These are phyloP conservation scores for Typha latifolia DNA, from an alignment of 176 grass and related monocot genomes.

Conservation along the genomic window DNA sequence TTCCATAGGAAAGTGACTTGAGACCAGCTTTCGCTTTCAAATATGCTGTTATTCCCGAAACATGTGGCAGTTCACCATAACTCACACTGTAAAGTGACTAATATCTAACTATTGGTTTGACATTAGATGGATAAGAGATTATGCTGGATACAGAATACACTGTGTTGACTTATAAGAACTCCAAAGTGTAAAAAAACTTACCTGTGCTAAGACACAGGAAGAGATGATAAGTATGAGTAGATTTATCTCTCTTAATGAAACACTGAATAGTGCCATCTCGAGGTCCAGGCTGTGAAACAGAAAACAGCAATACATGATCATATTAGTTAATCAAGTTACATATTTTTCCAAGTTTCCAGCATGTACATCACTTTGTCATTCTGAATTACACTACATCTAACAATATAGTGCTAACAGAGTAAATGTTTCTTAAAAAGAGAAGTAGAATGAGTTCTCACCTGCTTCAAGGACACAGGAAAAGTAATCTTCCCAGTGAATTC, in stretches of 20 bases:
- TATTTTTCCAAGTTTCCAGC: neutral
- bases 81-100: too few relatives aligned
- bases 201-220: constrained; percentile 15
- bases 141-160: too few relatives aligned
- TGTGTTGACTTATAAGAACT: neutral
- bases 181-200: neutral
- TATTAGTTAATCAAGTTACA: constrained; percentile 22
- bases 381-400: too few relatives aligned
- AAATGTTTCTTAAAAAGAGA: constrained; percentile 3
- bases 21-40: too few relatives aligned
- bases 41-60: too few relatives aligned
- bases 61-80: too few relatives aligned
- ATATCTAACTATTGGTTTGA: too few relatives aligned
- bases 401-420: neutral
- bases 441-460: constrained; percentile 23
- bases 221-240: constrained; percentile 19
- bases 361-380: neutral
- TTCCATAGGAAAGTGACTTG: too few relatives aligned
- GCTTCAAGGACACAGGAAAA: constrained; percentile 59
- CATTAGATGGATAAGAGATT: too few relatives aligned
- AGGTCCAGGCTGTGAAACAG: constrained; percentile 4
- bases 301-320: constrained; percentile 16
- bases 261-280: constrained; percentile 22
- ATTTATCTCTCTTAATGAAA: constrained; percentile 22
- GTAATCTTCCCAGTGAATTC: constrained; percentile 58